Evolutionary conservation across 2,329 filamentous ascomycete genomes (phyloP), one percentile per base, ranked within the genome.

Genomic region (Fusarium robinianum): DNA sequence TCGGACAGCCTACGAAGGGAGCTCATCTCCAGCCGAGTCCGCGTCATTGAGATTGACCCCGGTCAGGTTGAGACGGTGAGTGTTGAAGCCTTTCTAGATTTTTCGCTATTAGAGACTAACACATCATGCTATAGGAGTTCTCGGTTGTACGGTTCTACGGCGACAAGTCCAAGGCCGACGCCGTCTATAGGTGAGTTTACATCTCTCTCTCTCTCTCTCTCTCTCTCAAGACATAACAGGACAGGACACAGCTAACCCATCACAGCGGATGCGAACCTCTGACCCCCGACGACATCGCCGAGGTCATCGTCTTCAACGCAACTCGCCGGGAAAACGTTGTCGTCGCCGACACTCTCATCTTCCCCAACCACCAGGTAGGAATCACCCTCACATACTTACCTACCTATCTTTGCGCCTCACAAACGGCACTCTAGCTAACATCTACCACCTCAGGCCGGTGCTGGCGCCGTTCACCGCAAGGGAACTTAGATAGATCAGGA

Each of bases 321-420:
- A 86, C 87, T 4, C 80, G 91, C 61, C 81, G 86, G 58, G 89
- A 96, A 72, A 96, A 96, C 65, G 89, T 96, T 5, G 89, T 96
- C 14, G 70, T 96, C 57, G 91, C 91, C 14, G 91, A 96, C 70
- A 87, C 88, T 5, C 71, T 96, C 49, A 75, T 96, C 39, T 96
- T 87, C 70, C 91, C 91, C 5, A 94, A 85, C 61, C 90, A 96
- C 65, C 91, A 96, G 80, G 90, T 90, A 54, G 50, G 63, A 24
- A 15, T n/a, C n/a, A n/a, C n/a, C n/a, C n/a, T n/a, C n/a, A n/a
- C n/a, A n/a, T n/a, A n/a, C n/a, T n/a, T n/a, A n/a, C n/a, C n/a
- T n/a, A n/a, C n/a, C n/a, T n/a, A n/a, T n/a, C n/a, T n/a, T n/a
- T n/a, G n/a, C n/a, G n/a, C 11, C 8, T 37, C 3, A 23, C 14